Evolutionary conservation across 176 grass and related monocot species (phyloP).

Genomic region (Rhynchospora breviuscula): DNA sequence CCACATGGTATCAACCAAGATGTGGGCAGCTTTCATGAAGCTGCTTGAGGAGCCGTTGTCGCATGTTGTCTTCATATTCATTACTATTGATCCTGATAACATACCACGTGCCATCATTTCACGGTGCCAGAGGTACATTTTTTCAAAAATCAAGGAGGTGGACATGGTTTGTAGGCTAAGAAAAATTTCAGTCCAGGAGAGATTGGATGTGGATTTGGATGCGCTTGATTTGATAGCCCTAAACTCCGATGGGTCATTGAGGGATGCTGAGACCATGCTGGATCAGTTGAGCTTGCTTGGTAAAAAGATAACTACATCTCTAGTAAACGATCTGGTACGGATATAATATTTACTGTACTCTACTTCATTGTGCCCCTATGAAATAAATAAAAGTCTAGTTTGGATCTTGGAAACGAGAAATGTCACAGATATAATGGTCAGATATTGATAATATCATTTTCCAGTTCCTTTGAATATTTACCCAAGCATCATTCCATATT

Average conservation of each 20-base stretch:
- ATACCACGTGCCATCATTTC: conserved; percentile 66
- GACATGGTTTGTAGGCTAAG: conserved; percentile 71
- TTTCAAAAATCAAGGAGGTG: conserved; percentile 75
- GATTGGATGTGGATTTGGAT: conserved; percentile 75
- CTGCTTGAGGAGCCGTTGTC: conserved; percentile 80
- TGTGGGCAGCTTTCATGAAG: conserved; percentile 81
- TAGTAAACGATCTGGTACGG: conserved; percentile 87
- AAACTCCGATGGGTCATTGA: conserved; percentile 87
- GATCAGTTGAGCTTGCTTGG: conserved; percentile 93
- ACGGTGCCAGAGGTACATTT: conserved; percentile 78
- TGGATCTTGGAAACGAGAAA: neutral
- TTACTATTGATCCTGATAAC: conserved; percentile 71
- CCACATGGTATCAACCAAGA: conserved; percentile 85
- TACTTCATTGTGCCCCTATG: neutral
- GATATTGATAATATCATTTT: neutral
- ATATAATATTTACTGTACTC: conserved; percentile 11
- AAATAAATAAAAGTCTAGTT: neutral
- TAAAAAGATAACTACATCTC: conserved; percentile 75
- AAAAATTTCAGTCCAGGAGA: conserved; percentile 61
- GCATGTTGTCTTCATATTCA: conserved; percentile 80
- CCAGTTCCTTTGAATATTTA: neutral
- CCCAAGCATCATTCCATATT: neutral
- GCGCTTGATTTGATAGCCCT: conserved; percentile 82
- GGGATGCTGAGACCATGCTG: conserved; percentile 94
- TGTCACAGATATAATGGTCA: neutral